Evolutionary conservation across 1,284 basidiomycete genomes (phyloP), one percentile per base, ranked within the genome.

Genomic region (Nidula niveotomentosa): DNA sequence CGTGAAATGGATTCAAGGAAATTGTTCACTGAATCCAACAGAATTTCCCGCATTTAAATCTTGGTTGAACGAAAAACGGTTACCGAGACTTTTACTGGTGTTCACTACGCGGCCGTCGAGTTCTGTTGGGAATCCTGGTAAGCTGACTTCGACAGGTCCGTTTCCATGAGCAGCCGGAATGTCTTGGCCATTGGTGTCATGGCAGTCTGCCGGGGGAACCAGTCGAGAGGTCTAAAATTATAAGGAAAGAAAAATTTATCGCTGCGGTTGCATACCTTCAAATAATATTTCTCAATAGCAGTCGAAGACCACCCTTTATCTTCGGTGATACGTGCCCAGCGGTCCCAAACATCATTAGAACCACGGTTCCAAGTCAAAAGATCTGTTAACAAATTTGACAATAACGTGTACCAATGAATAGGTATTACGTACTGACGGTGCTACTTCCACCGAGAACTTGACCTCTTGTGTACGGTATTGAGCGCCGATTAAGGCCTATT

Each of bases 11-110:
- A 30, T 30, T 30, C 30, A 30, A 6, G 30, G 30, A 30, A 30
- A 49, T 39, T 6, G 39, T 61, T 54, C 39, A 73, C 73, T 67
- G 13, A 74, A 52, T n/a, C 74, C 74, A 17, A 73, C 51, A 1
- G 62, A 58, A 46, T 65, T 59, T 0, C 73, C 74, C 3, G 61
- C 58, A 51, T 72, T 70, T 55, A 66, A 58, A 58, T 76, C 74
- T 9, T 57, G 23, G 48, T 68, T 71, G 58, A 64, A 74, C 1
- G 66, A 60, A 49, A 74, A 74, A 23, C 67, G 62, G 13, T 52
- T 53, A 2, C 52, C 36, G 8, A 66, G 54, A 36, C 66, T 51
- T 39, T 65, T 51, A 4, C 65, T 66, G 2, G 70, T 60, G 23
- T 59, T 46, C 1, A 70, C 54, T n/a, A 72, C 63, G 15, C 59